Evolutionary conservation across 768 basidiomycete species (phyloP).

Genomic region (Hypholoma sublateritium): DNA sequence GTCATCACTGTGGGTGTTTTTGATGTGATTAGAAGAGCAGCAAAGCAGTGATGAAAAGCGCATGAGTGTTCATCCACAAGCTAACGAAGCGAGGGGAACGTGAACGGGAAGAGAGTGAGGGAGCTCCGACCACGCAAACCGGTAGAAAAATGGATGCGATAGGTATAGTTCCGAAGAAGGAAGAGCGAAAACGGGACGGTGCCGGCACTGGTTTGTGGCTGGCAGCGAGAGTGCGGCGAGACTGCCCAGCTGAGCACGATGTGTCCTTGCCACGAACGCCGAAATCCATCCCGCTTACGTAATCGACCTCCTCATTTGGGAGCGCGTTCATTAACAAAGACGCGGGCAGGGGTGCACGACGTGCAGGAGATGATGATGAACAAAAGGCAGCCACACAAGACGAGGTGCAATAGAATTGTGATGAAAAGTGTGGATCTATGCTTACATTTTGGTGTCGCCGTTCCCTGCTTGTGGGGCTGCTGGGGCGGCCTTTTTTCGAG

Average conservation of each 20-base stretch:
- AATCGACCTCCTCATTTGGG: not conserved
- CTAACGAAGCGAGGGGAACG: conserved; percentile 12
- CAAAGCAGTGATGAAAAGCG: conserved; percentile 60
- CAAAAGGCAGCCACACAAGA: conserved; percentile 1
- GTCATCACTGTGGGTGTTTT: conserved; percentile 50
- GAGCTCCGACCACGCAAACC: not conserved
- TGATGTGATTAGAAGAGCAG: conserved; percentile 56
- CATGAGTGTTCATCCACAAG: conserved; percentile 51
- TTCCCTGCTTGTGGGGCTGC: conserved; percentile 13
- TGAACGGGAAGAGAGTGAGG: not conserved
- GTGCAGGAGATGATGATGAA: not conserved
- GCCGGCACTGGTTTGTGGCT: conserved; percentile 7
- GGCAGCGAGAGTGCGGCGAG: not conserved
- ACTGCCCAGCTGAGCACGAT: not conserved
- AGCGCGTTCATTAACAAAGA: too few relatives aligned
- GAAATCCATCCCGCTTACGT: not conserved
- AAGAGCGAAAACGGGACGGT: not conserved
- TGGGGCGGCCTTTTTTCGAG: conserved; percentile 21
- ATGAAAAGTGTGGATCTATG: not conserved
- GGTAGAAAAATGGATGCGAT: not conserved
- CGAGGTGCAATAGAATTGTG: not conserved
- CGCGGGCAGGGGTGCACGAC: too few relatives aligned
- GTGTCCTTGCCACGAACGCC: not conserved
- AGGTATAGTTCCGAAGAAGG: not conserved
- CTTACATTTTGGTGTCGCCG: conserved; percentile 16